These are phyloP conservation scores for Agrostemma githago DNA, from an alignment of 148 eudicot species.

Conservation along the genomic window DNA sequence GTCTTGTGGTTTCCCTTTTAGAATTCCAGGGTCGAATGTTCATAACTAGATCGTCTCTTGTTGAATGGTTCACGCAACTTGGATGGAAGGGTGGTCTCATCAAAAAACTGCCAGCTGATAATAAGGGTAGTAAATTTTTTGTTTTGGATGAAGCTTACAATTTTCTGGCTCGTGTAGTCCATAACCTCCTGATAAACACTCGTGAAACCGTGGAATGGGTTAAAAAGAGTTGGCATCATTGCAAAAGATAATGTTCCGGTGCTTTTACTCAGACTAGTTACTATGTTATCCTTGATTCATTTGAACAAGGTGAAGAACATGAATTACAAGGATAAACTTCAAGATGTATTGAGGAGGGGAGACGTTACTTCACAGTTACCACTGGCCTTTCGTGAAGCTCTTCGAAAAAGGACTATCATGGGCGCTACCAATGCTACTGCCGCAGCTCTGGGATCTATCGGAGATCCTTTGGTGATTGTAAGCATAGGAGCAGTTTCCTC, in stretches of 20 bases:
- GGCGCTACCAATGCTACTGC: constrained; percentile 10
- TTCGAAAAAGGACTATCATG: constrained; percentile 4
- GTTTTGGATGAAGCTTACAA: constrained; percentile 11
- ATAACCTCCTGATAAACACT: constrained; percentile 20
- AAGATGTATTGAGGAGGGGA: constrained; percentile 3
- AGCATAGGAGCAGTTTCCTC: constrained; percentile 5
- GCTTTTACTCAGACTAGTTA: constrained; percentile 29
- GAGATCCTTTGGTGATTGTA: constrained; percentile 30
- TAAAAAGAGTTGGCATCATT: constrained; percentile 10
- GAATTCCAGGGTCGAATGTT: constrained; percentile 13
- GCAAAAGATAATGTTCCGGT: constrained; percentile 14
- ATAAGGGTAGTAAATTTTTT: background rate
- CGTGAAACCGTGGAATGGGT: constrained; percentile 20
- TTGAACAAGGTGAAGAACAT: constrained; percentile 18
- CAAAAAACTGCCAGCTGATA: background rate
- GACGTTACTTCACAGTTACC: constrained; percentile 24
- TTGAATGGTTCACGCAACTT: constrained; percentile 29
- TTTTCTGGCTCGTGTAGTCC: constrained; percentile 18
- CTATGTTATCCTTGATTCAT: constrained; percentile 22
- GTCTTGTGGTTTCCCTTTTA: constrained; percentile 24
- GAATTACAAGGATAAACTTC: background rate
- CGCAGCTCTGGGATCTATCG: constrained; percentile 22
- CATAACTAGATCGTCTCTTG: constrained; percentile 29
- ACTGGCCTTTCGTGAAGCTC: constrained; percentile 2
- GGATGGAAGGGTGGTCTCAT: constrained; percentile 11